Conservation (phyloP, 768 basidiomycete genomes). For the Boletus subparvulus region DNA sequence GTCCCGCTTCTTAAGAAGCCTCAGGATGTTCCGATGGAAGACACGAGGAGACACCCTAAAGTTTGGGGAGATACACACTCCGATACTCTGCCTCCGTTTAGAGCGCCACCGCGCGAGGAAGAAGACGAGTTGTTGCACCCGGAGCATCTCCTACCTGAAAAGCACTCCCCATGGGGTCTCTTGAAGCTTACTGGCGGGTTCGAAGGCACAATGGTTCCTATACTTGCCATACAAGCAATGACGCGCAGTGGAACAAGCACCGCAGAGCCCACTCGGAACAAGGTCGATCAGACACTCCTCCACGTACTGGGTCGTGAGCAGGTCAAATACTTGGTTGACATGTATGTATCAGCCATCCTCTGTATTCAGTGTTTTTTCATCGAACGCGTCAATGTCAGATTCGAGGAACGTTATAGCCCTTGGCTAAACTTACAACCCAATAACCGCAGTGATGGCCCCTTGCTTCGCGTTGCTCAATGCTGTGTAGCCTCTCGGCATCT, state of each 20-base stretch:
- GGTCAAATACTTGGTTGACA: constrained; percentile 37
- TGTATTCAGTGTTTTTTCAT: not conserved
- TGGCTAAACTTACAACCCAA: constrained; percentile 43
- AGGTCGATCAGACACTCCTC: constrained; percentile 29
- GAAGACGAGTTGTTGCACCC: constrained; percentile 34
- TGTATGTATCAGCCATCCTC: constrained; percentile 28
- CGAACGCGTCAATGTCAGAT: constrained; percentile 28
- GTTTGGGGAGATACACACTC: constrained; percentile 20
- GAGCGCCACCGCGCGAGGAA: constrained; percentile 18
- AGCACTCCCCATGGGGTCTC: constrained; percentile 40
- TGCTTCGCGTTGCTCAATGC: constrained; percentile 47
- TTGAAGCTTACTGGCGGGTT: constrained; percentile 37
- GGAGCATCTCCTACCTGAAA: constrained; percentile 38
- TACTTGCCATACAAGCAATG: constrained; percentile 46
- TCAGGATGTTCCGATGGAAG: constrained; percentile 22
- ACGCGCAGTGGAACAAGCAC: constrained; percentile 28
- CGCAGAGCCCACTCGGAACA: constrained; percentile 22
- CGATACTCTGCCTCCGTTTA: constrained; percentile 19
- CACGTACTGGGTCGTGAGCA: constrained; percentile 37
- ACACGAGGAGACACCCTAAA: constrained; percentile 20
- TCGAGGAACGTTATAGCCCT: constrained; percentile 43
- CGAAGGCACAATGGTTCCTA: constrained; percentile 46
- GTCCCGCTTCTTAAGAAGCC: constrained; percentile 19
- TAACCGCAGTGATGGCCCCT: constrained; percentile 29
- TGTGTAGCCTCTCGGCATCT: constrained; percentile 47